Evolutionary conservation across 192 early-diverging fungal genomes (phyloP).

Genomic region (Podila horticola): DNA sequence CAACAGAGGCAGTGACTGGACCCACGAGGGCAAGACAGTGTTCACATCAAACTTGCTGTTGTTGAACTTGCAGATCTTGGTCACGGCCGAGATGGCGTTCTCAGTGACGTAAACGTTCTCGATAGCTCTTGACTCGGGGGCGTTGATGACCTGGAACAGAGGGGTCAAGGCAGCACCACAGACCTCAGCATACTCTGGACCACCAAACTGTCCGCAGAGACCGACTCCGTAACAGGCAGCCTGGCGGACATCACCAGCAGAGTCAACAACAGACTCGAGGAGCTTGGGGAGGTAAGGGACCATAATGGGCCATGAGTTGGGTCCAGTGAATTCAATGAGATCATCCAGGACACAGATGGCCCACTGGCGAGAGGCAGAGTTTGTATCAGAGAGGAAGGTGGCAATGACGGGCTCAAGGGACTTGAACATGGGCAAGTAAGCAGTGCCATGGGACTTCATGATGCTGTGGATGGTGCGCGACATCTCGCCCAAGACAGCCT

Average conservation of each 20-base stretch:
- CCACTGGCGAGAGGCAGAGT: conserved; percentile 84
- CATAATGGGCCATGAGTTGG: conserved; percentile 71
- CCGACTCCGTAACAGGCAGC: conserved; percentile 94
- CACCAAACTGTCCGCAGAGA: conserved; percentile 88
- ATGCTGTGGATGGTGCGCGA: conserved; percentile 82
- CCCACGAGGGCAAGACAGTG: conserved; percentile 76
- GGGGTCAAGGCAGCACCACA: conserved; percentile 76
- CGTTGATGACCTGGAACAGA: conserved; percentile 76
- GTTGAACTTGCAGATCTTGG: conserved; percentile 85
- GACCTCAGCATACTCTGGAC: conserved; percentile 79
- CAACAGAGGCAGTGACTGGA: conserved; percentile 82
- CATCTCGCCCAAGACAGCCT: conserved; percentile 83
- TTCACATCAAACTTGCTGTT: conserved; percentile 67
- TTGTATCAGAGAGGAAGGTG: conserved; percentile 67
- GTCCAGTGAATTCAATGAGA: conserved; percentile 91
- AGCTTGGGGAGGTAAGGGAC: conserved; percentile 75
- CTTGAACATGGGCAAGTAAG: conserved; percentile 85
- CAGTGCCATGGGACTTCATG: conserved; percentile 75
- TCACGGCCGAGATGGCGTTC: conserved; percentile 90
- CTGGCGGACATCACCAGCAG: conserved; percentile 84
- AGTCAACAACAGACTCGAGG: conserved; percentile 59
- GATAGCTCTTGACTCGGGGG: conserved; percentile 66
- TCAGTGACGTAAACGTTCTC: conserved; percentile 91
- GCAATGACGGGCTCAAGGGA: conserved; percentile 77
- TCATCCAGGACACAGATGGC: conserved; percentile 92